These are phyloP conservation scores for Alloteropsis angusta DNA, from an alignment of 202 grass and related monocot genomes.

Conservation along the genomic window DNA sequence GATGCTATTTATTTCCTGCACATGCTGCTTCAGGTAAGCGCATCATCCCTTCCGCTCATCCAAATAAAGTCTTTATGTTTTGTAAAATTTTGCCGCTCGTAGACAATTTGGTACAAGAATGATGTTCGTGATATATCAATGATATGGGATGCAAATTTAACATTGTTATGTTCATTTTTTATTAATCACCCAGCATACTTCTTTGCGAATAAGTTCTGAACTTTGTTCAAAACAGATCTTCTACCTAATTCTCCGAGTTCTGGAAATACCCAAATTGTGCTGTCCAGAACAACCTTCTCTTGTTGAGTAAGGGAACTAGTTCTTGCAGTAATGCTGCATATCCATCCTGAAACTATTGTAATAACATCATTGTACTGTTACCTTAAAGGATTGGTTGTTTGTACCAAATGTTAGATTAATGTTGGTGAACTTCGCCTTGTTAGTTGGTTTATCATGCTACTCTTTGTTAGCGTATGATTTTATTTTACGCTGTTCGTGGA, in stretches of 20 bases:
- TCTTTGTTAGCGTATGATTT: not conserved
- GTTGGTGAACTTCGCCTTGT: not conserved
- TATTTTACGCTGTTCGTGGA: not conserved
- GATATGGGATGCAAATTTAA: not conserved
- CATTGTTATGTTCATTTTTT: not conserved
- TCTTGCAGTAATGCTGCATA: not conserved
- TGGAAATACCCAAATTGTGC: not conserved
- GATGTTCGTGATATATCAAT: not conserved
- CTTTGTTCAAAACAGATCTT: not conserved
- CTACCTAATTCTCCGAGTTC: not conserved
- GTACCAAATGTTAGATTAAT: not conserved
- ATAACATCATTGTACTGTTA: not conserved
- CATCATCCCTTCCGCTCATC: not conserved
- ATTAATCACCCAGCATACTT: not conserved
- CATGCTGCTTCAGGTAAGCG: slow-evolving; percentile 90
- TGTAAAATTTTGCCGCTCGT: not conserved
- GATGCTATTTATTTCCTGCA: slow-evolving; percentile 87
- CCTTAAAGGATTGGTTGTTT: not conserved
- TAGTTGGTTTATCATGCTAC: not conserved
- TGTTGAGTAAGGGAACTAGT: not conserved
- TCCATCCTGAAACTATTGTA: not conserved
- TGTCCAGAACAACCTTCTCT: not conserved
- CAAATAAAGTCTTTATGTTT: slow-evolving; percentile 10
- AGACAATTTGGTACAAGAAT: not conserved
- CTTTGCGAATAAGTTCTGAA: not conserved